Evolutionary conservation across 768 basidiomycete genomes (phyloP).

Genomic region (Mycena albidolilacea): DNA sequence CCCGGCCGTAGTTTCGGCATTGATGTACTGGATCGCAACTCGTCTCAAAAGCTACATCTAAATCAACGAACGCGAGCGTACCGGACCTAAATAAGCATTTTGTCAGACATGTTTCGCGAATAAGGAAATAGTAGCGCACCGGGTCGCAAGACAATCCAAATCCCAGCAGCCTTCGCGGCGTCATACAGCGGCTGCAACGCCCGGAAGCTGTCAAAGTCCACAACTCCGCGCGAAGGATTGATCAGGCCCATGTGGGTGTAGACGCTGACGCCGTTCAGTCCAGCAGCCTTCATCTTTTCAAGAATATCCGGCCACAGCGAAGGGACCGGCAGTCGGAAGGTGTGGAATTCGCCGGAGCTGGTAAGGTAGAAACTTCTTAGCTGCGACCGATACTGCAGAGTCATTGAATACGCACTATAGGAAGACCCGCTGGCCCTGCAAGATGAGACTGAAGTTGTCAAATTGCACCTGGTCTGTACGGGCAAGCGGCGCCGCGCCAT

Average conservation of each 20-base stretch:
- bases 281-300: slow-evolving; percentile 85
- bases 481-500: slow-evolving; percentile 7
- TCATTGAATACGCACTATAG: slow-evolving; percentile 69
- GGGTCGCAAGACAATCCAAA: slow-evolving; percentile 87
- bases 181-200: slow-evolving; percentile 80
- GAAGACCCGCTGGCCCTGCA: slow-evolving; percentile 80
- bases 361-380: slow-evolving; percentile 16
- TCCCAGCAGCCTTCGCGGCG: slow-evolving; percentile 78
- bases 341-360: slow-evolving; percentile 90
- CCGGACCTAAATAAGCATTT: slow-evolving; percentile 51
- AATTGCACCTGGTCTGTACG: slow-evolving; percentile 55
- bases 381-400: neutral
- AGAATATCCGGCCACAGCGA: slow-evolving; percentile 87
- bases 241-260: slow-evolving; percentile 87
- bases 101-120: slow-evolving; percentile 24
- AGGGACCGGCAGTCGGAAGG: slow-evolving; percentile 85
- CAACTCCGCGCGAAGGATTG: slow-evolving; percentile 80
- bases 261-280: slow-evolving; percentile 83
- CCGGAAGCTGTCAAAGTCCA: slow-evolving; percentile 82
- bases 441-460: slow-evolving; percentile 80
- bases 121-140: slow-evolving; percentile 56
- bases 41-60: neutral
- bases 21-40: slow-evolving; percentile 67
- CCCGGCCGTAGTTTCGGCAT: slow-evolving; percentile 86
- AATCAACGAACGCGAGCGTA: slow-evolving; percentile 33